Conservation (phyloP, 805 yeast species). For the Candida wancherniae region DNA sequence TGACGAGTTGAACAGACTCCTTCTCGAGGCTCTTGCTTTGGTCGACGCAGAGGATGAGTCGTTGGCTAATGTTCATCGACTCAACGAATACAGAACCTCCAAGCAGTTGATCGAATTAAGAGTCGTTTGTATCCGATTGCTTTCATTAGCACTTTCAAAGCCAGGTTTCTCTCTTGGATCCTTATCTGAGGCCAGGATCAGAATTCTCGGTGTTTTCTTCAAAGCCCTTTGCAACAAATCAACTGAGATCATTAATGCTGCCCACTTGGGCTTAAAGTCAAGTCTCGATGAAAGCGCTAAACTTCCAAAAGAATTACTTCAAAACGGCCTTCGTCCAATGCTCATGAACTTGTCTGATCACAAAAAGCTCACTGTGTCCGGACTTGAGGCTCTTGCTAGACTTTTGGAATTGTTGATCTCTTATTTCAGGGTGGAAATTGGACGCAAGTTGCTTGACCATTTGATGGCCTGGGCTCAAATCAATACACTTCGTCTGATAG, state of each 20-base stretch:
- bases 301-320: constrained; percentile 90
- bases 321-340: constrained; percentile 93
- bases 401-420: constrained; percentile 81
- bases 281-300: constrained; percentile 83
- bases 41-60: constrained; percentile 99
- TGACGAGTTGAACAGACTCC: constrained; percentile 79
- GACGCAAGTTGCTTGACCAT: constrained; percentile 87
- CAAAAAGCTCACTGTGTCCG: constrained; percentile 81
- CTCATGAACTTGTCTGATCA: constrained; percentile 92
- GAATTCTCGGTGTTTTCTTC: constrained; percentile 90
- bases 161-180: constrained; percentile 78
- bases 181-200: constrained; percentile 70
- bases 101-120: constrained; percentile 84
- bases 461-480: constrained; percentile 95
- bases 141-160: constrained; percentile 78
- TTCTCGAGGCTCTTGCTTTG: constrained; percentile 86
- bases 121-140: constrained; percentile 80
- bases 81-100: constrained; percentile 80
- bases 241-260: constrained; percentile 85
- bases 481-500: constrained; percentile 63
- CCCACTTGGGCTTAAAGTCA: constrained; percentile 79
- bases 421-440: constrained; percentile 95
- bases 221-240: constrained; percentile 85
- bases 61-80: constrained; percentile 78
- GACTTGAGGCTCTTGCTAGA: constrained; percentile 86